phyloP scores from a whole-genome alignment of 108 stramenopile species.

The Skeletonema costatum region DNA sequence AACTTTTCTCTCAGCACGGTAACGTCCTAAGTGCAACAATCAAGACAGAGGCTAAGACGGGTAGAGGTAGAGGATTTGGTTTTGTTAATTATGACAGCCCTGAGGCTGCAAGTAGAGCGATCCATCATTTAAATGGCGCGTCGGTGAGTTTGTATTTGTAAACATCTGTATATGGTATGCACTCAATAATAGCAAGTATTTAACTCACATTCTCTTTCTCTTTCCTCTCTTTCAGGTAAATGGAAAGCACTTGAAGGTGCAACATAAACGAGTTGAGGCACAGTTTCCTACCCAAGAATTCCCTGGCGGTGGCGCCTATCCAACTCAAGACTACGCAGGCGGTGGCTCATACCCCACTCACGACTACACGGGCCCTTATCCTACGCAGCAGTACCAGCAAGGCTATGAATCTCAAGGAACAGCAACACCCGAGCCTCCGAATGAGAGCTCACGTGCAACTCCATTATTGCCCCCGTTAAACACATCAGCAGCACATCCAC shows the following conservation, averaged over 20 bases:
- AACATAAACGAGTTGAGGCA: constrained; percentile 67
- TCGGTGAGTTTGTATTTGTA: constrained; percentile 60
- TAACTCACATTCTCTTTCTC: constrained; percentile 1
- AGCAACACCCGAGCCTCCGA: not conserved
- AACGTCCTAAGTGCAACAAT: constrained; percentile 93
- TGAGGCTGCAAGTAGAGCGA: constrained; percentile 93
- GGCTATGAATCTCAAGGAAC: not conserved
- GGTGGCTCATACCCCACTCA: not conserved
- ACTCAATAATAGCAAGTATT: not conserved
- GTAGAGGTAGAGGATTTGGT: constrained; percentile 95
- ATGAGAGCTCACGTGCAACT: not conserved
- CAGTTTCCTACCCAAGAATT: not conserved
- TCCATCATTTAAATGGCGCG: constrained; percentile 91
- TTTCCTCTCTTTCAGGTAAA: constrained; percentile 62
- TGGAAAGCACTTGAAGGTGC: constrained; percentile 89
- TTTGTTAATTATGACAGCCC: constrained; percentile 95
- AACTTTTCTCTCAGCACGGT: constrained; percentile 89
- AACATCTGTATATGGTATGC: not conserved
- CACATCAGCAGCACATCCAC: not conserved
- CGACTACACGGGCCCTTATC: not conserved
- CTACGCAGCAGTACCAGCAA: not conserved
- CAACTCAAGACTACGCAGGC: not conserved
- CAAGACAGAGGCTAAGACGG: constrained; percentile 96
- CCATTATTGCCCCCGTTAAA: not conserved
- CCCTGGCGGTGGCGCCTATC: not conserved